A percentile compares a stretch with the other conserved stretches of the same genome.
phyloP scores from a whole-genome alignment of 1,284 basidiomycete genomes.

The Ganoderma leucocontextum region DNA sequence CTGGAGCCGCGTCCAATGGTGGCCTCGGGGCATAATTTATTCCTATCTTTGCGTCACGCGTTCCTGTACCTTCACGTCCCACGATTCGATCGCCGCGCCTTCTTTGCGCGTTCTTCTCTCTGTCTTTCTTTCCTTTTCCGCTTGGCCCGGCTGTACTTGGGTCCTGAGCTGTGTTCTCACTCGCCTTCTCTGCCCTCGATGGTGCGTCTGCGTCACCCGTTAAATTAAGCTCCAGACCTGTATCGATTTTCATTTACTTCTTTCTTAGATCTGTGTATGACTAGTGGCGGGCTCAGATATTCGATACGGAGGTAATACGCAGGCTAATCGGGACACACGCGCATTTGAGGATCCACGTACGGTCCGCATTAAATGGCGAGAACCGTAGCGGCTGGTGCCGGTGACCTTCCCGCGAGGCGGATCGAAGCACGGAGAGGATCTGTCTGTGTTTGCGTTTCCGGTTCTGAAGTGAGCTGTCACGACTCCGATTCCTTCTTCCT shows the following conservation, averaged over 20 bases:
- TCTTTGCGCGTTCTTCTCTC: background rate
- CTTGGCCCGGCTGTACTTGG: background rate
- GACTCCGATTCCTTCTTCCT: background rate
- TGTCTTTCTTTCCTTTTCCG: background rate
- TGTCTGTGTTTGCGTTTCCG: background rate
- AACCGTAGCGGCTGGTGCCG: background rate
- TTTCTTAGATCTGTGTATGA: background rate
- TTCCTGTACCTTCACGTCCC: constrained; percentile 3
- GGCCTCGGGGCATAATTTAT: background rate
- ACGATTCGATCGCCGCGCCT: constrained; percentile 19
- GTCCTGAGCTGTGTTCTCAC: background rate
- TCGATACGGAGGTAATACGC: too few relatives aligned
- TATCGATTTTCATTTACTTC: background rate
- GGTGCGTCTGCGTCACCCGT: background rate
- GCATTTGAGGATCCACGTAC: background rate
- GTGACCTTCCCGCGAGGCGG: background rate
- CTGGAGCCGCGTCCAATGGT: background rate
- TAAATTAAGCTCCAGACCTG: background rate
- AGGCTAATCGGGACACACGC: background rate
- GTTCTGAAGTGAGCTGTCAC: background rate
- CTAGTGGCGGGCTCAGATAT: background rate
- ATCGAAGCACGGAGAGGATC: constrained; percentile 1
- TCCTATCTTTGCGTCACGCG: background rate
- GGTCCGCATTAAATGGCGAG: background rate
- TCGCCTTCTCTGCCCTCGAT: constrained; percentile 8